Conservation (phyloP, 306 rosid species). For the Inga leiocalycina region DNA sequence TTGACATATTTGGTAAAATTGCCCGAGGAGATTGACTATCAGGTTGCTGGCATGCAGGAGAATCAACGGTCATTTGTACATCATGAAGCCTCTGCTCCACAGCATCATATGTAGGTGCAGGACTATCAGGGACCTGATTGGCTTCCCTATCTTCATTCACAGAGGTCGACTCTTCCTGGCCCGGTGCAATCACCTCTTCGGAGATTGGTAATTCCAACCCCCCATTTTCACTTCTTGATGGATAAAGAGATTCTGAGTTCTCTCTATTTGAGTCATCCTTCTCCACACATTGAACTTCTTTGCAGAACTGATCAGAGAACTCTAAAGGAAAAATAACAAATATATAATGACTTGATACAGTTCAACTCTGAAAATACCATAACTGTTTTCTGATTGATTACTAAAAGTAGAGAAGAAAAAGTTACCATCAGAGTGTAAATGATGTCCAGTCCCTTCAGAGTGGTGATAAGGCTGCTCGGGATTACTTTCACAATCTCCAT, state of each 20-base stretch:
- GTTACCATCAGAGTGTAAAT: constrained; percentile 51
- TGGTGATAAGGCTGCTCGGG: constrained; percentile 29
- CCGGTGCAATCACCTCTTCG: constrained; percentile 39
- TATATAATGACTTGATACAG: constrained; percentile 14
- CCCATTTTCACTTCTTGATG: constrained; percentile 41
- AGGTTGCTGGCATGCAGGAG: constrained; percentile 49
- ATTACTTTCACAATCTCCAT: constrained; percentile 48
- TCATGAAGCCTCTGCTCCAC: constrained; percentile 48
- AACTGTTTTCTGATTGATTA: constrained; percentile 34
- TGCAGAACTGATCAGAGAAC: constrained; percentile 68
- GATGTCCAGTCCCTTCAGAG: constrained; percentile 20
- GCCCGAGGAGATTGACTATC: constrained; percentile 44
- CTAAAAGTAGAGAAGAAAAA: constrained; percentile 29
- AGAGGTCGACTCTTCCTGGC: constrained; percentile 52
- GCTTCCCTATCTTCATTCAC: constrained; percentile 52
- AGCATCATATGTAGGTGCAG: constrained; percentile 44
- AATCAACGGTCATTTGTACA: constrained; percentile 45
- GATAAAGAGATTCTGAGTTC: constrained; percentile 41
- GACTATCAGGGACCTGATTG: constrained; percentile 46
- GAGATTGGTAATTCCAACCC: constrained; percentile 37
- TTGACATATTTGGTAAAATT: constrained; percentile 41
- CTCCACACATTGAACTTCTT: constrained; percentile 82
- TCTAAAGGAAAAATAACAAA: constrained; percentile 36
- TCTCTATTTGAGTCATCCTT: constrained; percentile 61
- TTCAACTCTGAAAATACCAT: constrained; percentile 24